These are phyloP conservation scores for Kalmusia sp. DNA, from an alignment of 2,329 filamentous ascomycete genomes.

Conservation along the genomic window DNA sequence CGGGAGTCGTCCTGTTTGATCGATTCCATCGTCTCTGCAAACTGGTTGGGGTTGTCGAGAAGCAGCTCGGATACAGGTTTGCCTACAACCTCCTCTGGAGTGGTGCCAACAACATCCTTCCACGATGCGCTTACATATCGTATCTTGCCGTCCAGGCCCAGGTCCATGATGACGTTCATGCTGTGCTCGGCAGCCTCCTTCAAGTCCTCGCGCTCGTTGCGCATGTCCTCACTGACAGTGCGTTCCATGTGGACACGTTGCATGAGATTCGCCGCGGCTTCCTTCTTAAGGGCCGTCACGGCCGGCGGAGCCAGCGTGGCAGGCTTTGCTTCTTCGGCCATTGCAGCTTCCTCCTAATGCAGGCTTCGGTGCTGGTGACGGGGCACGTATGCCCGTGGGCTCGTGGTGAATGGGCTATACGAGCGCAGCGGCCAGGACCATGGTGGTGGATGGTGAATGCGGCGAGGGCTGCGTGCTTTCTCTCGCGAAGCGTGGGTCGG, in stretches of 20 bases:
- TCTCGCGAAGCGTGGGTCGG: slow-evolving; percentile 11
- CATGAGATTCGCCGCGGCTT: slow-evolving; percentile 37
- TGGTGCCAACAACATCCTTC: slow-evolving; percentile 88
- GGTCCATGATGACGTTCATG: slow-evolving; percentile 92
- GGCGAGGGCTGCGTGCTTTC: slow-evolving; percentile 10
- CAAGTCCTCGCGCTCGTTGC: slow-evolving; percentile 90
- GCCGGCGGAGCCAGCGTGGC: slow-evolving; percentile 51
- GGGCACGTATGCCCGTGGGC: slow-evolving; percentile 35
- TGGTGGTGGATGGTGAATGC: slow-evolving; percentile 33
- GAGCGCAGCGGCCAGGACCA: slow-evolving; percentile 37
- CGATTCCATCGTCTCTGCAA: slow-evolving; percentile 81
- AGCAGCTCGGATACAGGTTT: slow-evolving; percentile 82
- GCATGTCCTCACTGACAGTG: slow-evolving; percentile 84
- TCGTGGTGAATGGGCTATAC: slow-evolving; percentile 38
- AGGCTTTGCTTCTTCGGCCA: slow-evolving; percentile 38
- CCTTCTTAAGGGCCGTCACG: slow-evolving; percentile 52
- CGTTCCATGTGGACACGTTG: slow-evolving; percentile 59
- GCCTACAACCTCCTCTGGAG: slow-evolving; percentile 74
- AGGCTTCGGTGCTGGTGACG: slow-evolving; percentile 14
- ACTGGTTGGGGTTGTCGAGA: slow-evolving; percentile 79
- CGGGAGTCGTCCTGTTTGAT: slow-evolving; percentile 89
- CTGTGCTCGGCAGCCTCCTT: slow-evolving; percentile 96
- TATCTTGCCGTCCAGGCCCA: slow-evolving; percentile 87
- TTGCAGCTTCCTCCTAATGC: slow-evolving; percentile 21
- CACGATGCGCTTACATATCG: slow-evolving; percentile 98